These are phyloP conservation scores for Cytospora piceae DNA, from an alignment of 2,329 filamentous ascomycete genomes.

Conservation along the genomic window DNA sequence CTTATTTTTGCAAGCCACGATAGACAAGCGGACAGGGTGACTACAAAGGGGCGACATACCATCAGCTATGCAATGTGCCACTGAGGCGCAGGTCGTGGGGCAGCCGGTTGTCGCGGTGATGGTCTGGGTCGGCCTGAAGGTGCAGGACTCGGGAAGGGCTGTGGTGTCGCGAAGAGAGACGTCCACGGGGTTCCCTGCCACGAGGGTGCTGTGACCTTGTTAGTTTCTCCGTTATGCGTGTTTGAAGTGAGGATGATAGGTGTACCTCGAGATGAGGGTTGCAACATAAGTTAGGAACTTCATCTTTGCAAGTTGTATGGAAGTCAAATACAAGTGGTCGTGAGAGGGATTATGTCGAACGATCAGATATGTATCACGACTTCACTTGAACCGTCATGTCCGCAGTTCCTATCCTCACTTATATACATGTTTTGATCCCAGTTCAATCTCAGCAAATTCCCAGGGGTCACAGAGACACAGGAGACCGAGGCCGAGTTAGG, in stretches of 20 bases:
- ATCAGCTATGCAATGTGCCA: not conserved
- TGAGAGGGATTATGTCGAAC: not conserved
- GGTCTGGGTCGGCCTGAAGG: slow-evolving; percentile 21
- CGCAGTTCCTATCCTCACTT: not conserved
- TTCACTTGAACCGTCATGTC: not conserved
- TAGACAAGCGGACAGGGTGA: not conserved
- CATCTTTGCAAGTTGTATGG: not conserved
- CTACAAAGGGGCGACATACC: not conserved
- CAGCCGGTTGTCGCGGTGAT: slow-evolving; percentile 21
- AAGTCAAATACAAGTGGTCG: not conserved
- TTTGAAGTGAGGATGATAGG: not conserved
- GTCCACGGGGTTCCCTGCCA: not conserved
- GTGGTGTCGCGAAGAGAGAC: not conserved
- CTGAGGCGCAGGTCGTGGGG: slow-evolving; percentile 17
- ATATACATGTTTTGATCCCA: not conserved
- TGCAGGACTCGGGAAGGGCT: slow-evolving; percentile 10
- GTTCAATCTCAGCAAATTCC: not conserved
- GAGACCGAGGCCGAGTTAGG: not conserved
- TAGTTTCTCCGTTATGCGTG: not conserved
- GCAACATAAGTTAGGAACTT: not conserved
- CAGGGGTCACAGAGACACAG: not conserved
- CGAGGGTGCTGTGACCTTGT: not conserved
- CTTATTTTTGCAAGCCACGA: not conserved
- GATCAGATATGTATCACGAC: not conserved
- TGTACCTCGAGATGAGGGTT: not conserved